Percentiles rank a stretch among this genome's conserved stretches.
Conservation (phyloP, 1,139 yeast genomes). For the Arxiozyma slooffiae region DNA sequence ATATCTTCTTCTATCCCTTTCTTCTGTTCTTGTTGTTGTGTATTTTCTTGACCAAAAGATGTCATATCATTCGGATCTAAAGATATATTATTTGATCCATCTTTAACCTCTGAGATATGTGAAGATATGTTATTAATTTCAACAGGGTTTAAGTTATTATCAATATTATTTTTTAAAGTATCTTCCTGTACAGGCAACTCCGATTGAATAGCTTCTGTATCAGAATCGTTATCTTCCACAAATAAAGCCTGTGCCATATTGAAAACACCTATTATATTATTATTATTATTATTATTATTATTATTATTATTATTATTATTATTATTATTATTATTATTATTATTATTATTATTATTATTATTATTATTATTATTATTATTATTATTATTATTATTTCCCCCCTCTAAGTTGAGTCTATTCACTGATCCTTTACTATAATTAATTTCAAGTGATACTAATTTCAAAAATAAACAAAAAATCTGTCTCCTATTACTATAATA, state of each 20-base stretch:
- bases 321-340: background rate
- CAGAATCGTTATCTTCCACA: slow-evolving; percentile 34
- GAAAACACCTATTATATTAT: background rate
- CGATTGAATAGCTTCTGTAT: slow-evolving; percentile 27
- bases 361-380: no score
- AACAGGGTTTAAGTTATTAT: background rate
- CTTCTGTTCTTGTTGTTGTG: background rate
- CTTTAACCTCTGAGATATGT: background rate
- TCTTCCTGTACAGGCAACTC: slow-evolving; percentile 20
- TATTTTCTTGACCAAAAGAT: background rate
- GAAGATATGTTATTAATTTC: background rate
- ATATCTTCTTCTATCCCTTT: slow-evolving; percentile 18
- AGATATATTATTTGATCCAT: no score
- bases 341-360: no score
- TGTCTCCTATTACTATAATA: no score
- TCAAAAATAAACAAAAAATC: background rate
- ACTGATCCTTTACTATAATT: background rate
- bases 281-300: background rate
- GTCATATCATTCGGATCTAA: background rate
- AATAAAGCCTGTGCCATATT: slow-evolving; percentile 18
- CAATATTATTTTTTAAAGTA: no score
- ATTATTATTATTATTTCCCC: background rate
- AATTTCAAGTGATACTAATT: background rate
- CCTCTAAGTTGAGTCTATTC: background rate
- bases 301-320: background rate